Conservation (phyloP, 225 moss, liverwort and hornwort genomes). For the Pseudisothecium myosuroides region DNA sequence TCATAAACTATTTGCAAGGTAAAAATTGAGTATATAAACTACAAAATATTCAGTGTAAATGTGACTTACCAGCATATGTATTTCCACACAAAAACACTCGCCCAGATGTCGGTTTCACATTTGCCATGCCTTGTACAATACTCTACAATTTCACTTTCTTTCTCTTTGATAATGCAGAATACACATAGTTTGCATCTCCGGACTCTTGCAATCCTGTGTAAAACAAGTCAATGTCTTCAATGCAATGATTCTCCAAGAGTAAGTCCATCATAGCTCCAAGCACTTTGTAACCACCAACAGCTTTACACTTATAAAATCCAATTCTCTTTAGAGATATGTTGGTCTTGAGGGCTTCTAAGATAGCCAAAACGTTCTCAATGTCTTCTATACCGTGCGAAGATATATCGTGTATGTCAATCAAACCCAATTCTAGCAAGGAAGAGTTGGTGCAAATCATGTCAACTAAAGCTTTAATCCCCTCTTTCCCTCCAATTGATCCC, state of each 20-base stretch:
- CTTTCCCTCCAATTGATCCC: background rate
- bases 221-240: rapidly evolving
- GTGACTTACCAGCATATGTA: background rate
- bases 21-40: too few relatives aligned
- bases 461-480: background rate
- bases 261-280: background rate
- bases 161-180: background rate
- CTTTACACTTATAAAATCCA: rapidly evolving
- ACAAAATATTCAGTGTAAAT: background rate
- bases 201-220: rapidly evolving
- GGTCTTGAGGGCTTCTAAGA: background rate
- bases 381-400: rapidly evolving
- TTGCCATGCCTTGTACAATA: background rate
- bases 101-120: background rate
- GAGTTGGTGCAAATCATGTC: background rate
- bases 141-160: background rate
- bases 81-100: background rate
- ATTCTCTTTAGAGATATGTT: background rate
- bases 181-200: background rate
- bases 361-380: background rate
- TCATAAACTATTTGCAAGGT: too few relatives aligned
- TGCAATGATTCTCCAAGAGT: background rate
- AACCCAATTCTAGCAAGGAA: background rate
- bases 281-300: background rate
- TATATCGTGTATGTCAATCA: rapidly evolving